phyloP scores from a whole-genome alignment of 495 filamentous ascomycete species.

The Xylaria curta region DNA sequence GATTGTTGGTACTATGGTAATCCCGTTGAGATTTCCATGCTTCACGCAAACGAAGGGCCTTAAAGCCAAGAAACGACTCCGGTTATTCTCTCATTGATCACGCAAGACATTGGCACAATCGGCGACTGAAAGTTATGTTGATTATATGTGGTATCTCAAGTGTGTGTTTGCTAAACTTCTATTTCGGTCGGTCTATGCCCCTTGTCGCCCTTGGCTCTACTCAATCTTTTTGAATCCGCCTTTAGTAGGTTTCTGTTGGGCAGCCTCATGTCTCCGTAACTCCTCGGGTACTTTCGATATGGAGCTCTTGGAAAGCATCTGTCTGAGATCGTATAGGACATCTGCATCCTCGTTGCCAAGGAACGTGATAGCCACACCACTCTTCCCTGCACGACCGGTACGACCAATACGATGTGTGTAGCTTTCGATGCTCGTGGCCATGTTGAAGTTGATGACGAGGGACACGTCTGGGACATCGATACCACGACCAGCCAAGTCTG shows the following conservation, averaged over 20 bases:
- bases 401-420: constrained; percentile 98
- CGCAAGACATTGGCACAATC: neutral
- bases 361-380: constrained; percentile 96
- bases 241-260: constrained; percentile 72
- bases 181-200: neutral
- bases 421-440: constrained; percentile 91
- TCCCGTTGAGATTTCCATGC: neutral
- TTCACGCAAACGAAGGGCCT: neutral
- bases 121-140: neutral
- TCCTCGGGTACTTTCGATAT: constrained; percentile 94
- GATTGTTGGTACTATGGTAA: neutral
- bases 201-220: neutral
- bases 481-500: constrained; percentile 95
- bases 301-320: constrained; percentile 91
- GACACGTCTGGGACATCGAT: constrained; percentile 96
- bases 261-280: constrained; percentile 90
- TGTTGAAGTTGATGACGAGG: constrained; percentile 98
- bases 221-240: constrained; percentile 43
- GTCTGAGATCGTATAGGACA: constrained; percentile 93
- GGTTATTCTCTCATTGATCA: neutral
- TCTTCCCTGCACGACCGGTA: constrained; percentile 98
- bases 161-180: neutral
- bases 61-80: neutral
- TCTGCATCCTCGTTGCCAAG: constrained; percentile 91
- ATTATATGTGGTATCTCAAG: constrained; percentile 21